A percentile compares a stretch with the other conserved stretches of the same genome.
Evolutionary conservation across 2,329 filamentous ascomycete genomes (phyloP).

Genomic region (Escovopsis sp.): DNA sequence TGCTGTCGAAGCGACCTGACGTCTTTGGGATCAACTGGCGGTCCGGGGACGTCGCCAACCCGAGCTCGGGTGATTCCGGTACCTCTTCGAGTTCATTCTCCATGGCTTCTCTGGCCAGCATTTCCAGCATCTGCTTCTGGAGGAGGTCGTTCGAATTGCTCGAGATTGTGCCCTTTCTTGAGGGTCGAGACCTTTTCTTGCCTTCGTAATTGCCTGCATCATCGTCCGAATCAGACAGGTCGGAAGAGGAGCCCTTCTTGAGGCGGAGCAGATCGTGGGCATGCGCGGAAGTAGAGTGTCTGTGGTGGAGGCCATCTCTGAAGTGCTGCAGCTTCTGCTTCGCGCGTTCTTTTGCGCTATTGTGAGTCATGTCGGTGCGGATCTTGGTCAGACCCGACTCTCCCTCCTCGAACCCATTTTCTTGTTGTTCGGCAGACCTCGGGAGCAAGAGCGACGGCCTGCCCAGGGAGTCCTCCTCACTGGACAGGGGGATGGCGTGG

Average conservation of each 20-base stretch:
- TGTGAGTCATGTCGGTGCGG: constrained; percentile 31
- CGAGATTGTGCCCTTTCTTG: constrained; percentile 31
- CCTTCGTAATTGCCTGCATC: constrained; percentile 21
- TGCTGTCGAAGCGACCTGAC: constrained; percentile 18
- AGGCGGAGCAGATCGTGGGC: constrained; percentile 38
- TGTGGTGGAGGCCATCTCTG: constrained; percentile 32
- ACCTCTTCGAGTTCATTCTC: constrained; percentile 25
- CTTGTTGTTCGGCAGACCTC: constrained; percentile 12
- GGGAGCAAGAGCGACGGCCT: constrained; percentile 13
- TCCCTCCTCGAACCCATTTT: constrained; percentile 9
- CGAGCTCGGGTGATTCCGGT: constrained; percentile 19
- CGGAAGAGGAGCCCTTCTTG: constrained; percentile 38
- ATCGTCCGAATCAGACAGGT: constrained; percentile 29
- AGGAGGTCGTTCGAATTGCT: constrained; percentile 36
- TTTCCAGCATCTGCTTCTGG: constrained; percentile 47
- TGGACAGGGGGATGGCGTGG: constrained; percentile 15
- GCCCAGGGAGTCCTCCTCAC: constrained; percentile 14
- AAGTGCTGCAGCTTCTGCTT: constrained; percentile 45
- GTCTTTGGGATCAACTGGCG: constrained; percentile 13
- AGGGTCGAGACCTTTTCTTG: constrained; percentile 16
- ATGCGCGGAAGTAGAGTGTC: constrained; percentile 33
- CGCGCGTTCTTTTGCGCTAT: constrained; percentile 42
- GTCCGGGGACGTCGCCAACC: constrained; percentile 20
- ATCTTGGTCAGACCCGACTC: constrained; percentile 11
- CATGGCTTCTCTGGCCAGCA: constrained; percentile 39